Conservation (phyloP, 177 flowering plant species). For the Vitis hybrid region DNA sequence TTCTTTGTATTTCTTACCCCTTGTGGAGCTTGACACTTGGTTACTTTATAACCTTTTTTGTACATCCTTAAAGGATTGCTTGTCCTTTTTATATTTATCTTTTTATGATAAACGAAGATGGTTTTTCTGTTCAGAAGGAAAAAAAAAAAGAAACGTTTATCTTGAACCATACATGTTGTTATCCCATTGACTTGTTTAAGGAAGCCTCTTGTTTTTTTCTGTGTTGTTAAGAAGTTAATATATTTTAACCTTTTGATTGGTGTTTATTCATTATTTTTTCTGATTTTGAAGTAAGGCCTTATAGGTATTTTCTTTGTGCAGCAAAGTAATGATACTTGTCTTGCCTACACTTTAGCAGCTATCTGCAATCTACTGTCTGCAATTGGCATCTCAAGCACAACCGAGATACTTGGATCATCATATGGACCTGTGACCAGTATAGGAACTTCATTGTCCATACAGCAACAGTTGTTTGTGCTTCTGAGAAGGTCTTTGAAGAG, state of each 20-base stretch:
- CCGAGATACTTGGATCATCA: slow-evolving; percentile 77
- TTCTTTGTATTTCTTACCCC: too few relatives aligned
- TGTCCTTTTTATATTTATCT: too few relatives aligned
- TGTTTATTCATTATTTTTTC: not conserved
- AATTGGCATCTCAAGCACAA: slow-evolving; percentile 59
- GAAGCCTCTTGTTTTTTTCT: too few relatives aligned
- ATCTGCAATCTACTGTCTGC: slow-evolving; percentile 85
- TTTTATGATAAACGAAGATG: too few relatives aligned
- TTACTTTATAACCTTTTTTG: too few relatives aligned
- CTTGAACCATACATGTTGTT: too few relatives aligned
- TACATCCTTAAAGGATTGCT: too few relatives aligned
- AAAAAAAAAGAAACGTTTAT: too few relatives aligned
- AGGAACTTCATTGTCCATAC: slow-evolving; percentile 65
- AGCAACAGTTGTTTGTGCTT: slow-evolving; percentile 80
- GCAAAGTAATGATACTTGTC: slow-evolving; percentile 85
- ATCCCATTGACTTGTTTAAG: too few relatives aligned
- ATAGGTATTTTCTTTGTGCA: slow-evolving; percentile 38
- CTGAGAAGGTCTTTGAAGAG: slow-evolving; percentile 72
- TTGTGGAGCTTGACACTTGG: too few relatives aligned
- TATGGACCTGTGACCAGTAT: slow-evolving; percentile 50
- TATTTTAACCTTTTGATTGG: not conserved
- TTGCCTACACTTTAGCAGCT: slow-evolving; percentile 82
- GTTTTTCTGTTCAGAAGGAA: too few relatives aligned
- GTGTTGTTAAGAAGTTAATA: too few relatives aligned
- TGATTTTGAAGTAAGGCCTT: slow-evolving; percentile 5